phyloP scores from a whole-genome alignment of 768 basidiomycete species.

The Pisolithus marmoratus region DNA sequence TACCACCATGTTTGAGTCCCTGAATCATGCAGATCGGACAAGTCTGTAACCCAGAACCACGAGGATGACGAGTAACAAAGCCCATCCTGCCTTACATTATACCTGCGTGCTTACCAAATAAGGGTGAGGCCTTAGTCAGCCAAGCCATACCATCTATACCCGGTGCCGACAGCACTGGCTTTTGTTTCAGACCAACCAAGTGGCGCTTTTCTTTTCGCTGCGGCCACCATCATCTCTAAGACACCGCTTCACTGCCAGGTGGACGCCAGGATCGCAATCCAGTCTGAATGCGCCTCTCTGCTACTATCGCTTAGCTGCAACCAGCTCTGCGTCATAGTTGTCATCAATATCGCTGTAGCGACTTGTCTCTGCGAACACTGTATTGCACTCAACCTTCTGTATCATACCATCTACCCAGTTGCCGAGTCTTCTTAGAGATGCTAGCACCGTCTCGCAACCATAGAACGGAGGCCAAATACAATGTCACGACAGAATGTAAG shows the following conservation, averaged over 20 bases:
- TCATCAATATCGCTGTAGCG: not conserved
- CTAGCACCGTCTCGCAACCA: conserved; percentile 32
- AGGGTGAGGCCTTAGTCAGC: not conserved
- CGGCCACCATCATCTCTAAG: conserved; percentile 6
- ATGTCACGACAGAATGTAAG: conserved; percentile 50
- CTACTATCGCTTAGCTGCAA: conserved; percentile 1
- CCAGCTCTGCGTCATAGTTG: not conserved
- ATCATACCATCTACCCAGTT: not conserved
- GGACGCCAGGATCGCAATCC: not conserved
- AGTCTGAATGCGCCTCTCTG: not conserved
- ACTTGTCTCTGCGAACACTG: not conserved
- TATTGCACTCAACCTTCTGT: not conserved
- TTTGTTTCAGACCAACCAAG: conserved; percentile 1
- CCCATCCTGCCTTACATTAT: no score
- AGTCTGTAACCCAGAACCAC: no score
- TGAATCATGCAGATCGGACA: no score
- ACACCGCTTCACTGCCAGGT: conserved; percentile 1
- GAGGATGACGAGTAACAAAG: no score
- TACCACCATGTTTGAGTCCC: no score
- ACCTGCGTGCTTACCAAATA: no score
- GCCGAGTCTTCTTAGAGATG: conserved; percentile 17
- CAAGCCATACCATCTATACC: not conserved
- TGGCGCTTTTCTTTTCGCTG: not conserved
- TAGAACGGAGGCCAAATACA: conserved; percentile 44
- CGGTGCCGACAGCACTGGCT: not conserved